Evolutionary conservation across 768 basidiomycete species (phyloP).

Genomic region (Phylloporus scabripes): DNA sequence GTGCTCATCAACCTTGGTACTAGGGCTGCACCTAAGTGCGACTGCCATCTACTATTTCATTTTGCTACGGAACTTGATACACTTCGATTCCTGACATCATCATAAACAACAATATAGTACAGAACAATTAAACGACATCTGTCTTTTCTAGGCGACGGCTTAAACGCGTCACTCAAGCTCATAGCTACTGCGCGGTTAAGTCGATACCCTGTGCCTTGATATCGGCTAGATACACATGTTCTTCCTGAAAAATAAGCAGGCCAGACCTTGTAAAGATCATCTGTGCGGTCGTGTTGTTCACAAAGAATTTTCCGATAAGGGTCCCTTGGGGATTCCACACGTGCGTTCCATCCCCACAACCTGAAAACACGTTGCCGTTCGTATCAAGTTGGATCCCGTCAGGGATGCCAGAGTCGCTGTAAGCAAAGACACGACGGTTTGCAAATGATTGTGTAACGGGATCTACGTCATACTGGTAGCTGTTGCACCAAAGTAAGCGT

Average conservation of each 20-base stretch:
- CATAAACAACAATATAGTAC: not conserved
- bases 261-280: constrained; percentile 38
- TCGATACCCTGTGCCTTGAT: constrained; percentile 30
- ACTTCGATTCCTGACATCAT: not conserved
- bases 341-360: constrained; percentile 64
- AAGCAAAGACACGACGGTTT: constrained; percentile 65
- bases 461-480: constrained; percentile 68
- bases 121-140: not conserved
- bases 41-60: no score
- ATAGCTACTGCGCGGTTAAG: constrained; percentile 6
- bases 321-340: constrained; percentile 54
- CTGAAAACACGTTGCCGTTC: constrained; percentile 60
- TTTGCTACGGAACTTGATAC: not conserved
- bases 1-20: no score
- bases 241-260: constrained; percentile 38
- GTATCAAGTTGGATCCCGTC: constrained; percentile 66
- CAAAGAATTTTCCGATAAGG: constrained; percentile 63
- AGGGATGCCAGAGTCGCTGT: constrained; percentile 56
- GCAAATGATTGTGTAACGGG: constrained; percentile 46
- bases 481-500: constrained; percentile 23
- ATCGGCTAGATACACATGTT: constrained; percentile 35
- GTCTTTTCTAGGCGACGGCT: no score
- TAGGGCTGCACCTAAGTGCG: no score
- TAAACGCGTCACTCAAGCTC: not conserved
- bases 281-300: constrained; percentile 32